Base-by-base conservation (phyloP, 129 eudicot genomes). In the Centaurea solstitialis region DNA sequence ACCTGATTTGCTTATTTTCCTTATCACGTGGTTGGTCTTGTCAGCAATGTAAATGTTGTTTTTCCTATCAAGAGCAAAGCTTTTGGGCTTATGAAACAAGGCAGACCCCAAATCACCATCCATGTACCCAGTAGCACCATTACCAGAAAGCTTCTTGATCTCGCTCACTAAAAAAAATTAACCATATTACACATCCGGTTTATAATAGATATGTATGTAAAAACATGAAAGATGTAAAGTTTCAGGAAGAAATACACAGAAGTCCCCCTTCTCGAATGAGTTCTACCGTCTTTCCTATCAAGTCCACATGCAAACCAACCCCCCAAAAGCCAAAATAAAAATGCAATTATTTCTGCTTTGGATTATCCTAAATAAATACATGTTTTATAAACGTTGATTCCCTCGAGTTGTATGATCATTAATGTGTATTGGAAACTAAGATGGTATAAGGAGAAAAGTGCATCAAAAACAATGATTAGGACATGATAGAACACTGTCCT, bases 41-140 rank as follows among this genome's bases (percentile, higher is more conserved):
- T 94, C 98, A 74, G 98, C 97, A 68, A 92, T 88, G 85, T 94
- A 94, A 1, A 94, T 77, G 80, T 94, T 94, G 80, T 93, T 93
- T 77, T 86, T 90, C 57, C 41, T 72, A 80, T 94, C 98, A 40
- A 92, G 79, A 4, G 98, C 90, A 77, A 94, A 92, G 79, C 91
- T 89, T 61, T 72, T 89, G 26, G 94, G 97, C 80, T 89, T 89
- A 41, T 87, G 78, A 78, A 92, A 92, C 89, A 33, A 74, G 26
- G 98, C 96, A 6, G 93, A 86, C 41, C 30, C 86, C 91, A 89
- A 79, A 65, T 86, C 94, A 39, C 98, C 98, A 71, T 94, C 98
- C 71, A 69, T 73, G 66, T 85, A 94, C 22, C 89, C 92, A 53
- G 78, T 77, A 69, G n/a, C 75, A 4, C 91, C 90, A 76, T 86